phyloP scores from a whole-genome alignment of 768 basidiomycete genomes.

The Tubosaeta brunneosetosa region DNA sequence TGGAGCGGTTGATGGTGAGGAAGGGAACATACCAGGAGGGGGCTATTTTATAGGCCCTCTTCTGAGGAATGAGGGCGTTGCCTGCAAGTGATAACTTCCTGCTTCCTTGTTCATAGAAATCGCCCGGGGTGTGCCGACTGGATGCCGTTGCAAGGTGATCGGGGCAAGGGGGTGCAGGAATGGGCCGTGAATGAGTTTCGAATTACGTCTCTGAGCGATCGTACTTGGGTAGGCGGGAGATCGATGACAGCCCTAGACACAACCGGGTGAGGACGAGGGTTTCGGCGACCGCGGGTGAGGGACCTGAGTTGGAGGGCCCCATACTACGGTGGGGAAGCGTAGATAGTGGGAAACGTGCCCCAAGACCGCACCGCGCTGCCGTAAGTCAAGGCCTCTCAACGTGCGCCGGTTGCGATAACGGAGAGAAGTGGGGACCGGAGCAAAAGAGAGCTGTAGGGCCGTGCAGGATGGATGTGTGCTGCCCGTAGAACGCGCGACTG shows the following conservation, averaged over 20 bases:
- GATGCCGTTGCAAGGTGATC: conserved; percentile 12
- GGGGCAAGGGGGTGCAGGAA: conserved; percentile 10
- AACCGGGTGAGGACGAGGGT: neutral
- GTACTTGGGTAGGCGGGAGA: neutral
- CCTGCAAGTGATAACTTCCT: neutral
- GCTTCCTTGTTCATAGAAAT: neutral
- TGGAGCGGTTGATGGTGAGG: neutral
- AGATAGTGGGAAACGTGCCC: conserved; percentile 13
- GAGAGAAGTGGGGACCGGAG: neutral
- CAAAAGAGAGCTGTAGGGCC: neutral
- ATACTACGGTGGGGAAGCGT: neutral
- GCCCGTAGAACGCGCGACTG: neutral
- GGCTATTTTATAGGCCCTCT: conserved; percentile 12
- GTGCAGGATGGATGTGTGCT: neutral
- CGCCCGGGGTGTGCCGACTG: neutral
- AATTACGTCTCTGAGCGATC: conserved; percentile 13
- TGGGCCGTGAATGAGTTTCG: neutral
- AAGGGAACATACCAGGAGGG: neutral
- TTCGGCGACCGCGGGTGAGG: conserved; percentile 5
- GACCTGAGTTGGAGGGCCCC: neutral
- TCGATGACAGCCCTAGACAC: neutral
- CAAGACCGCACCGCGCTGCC: conserved; percentile 1
- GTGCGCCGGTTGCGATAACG: conserved; percentile 10
- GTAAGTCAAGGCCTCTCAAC: conserved; percentile 3
- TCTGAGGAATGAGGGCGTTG: conserved; percentile 10